Conservation (phyloP, 1,139 yeast species). For the Sugiyamaella paludigena region DNA sequence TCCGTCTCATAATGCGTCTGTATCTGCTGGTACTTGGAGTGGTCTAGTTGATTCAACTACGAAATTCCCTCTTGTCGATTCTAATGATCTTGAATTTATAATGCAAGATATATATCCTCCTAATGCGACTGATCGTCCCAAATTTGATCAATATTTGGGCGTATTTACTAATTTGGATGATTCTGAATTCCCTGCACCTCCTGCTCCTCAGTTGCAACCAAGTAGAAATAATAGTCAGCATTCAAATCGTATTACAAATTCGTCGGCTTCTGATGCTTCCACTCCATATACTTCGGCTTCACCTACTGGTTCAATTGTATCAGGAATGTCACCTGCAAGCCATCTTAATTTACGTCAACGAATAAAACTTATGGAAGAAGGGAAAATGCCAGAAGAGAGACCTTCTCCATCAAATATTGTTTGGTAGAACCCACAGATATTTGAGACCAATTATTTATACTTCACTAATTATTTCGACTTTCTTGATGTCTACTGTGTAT, state of each 20-base stretch:
- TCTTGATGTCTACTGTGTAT: too few species aligned
- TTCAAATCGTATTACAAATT: neutral
- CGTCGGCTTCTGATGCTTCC: slow-evolving; percentile 10
- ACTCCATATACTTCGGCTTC: slow-evolving; percentile 15
- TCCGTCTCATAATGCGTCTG: slow-evolving; percentile 8
- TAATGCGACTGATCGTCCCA: neutral
- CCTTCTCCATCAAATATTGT: slow-evolving; percentile 17
- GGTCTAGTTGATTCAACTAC: neutral
- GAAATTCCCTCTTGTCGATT: slow-evolving; percentile 18
- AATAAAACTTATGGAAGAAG: slow-evolving; percentile 34
- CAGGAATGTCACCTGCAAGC: slow-evolving; percentile 7
- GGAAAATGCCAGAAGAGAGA: slow-evolving; percentile 22
- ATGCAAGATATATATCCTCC: slow-evolving; percentile 21
- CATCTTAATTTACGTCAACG: slow-evolving; percentile 29
- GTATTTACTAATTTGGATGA: slow-evolving; percentile 11
- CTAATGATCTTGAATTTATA: slow-evolving; percentile 23
- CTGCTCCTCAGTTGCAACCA: neutral
- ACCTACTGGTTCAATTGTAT: slow-evolving; percentile 16
- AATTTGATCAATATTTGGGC: slow-evolving; percentile 12
- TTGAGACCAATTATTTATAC: neutral
- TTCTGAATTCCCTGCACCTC: neutral
- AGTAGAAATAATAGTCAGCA: too few species aligned
- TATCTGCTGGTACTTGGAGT: neutral
- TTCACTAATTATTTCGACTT: too few species aligned
- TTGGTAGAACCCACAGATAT: slow-evolving; percentile 11